Evolutionary conservation across 1,284 basidiomycete species (phyloP).

Genomic region (Leccinum angustisporum): DNA sequence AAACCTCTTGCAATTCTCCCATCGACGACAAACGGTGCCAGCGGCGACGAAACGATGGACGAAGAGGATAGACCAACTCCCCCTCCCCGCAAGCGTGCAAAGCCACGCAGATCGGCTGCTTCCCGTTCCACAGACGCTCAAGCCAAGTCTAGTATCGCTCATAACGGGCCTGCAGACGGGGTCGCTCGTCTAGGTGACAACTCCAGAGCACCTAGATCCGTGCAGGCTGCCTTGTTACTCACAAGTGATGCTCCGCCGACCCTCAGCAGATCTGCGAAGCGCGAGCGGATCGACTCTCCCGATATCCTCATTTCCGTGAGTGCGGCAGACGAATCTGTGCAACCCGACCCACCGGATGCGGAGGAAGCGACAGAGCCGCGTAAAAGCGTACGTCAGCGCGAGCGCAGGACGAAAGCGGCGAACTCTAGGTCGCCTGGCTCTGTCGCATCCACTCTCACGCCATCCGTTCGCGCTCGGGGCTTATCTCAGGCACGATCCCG

Average conservation of each 20-base stretch:
- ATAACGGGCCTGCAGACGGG: constrained; percentile 4
- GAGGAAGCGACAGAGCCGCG: constrained; percentile 28
- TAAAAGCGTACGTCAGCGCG: constrained; percentile 31
- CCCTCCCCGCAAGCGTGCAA: constrained; percentile 34
- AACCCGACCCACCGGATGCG: constrained; percentile 17
- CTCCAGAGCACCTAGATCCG: not conserved
- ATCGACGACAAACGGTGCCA: constrained; percentile 13
- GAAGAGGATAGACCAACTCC: constrained; percentile 31
- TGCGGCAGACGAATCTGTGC: constrained; percentile 14
- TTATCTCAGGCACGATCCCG: constrained; percentile 27
- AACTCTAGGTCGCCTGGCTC: constrained; percentile 26
- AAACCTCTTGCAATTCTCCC: constrained; percentile 28
- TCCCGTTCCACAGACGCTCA: constrained; percentile 12
- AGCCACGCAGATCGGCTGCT: constrained; percentile 25
- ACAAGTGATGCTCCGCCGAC: constrained; percentile 14
- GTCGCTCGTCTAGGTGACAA: constrained; percentile 7
- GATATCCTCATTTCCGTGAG: constrained; percentile 9
- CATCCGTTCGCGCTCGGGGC: constrained; percentile 25
- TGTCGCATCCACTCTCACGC: constrained; percentile 32
- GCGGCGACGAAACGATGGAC: constrained; percentile 31
- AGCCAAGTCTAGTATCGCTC: constrained; percentile 2
- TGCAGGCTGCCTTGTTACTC: constrained; percentile 19
- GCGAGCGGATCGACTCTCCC: constrained; percentile 23
- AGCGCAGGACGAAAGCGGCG: constrained; percentile 26
- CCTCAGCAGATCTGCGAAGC: constrained; percentile 20